Evolutionary conservation across 192 early-diverging fungal species (phyloP), one percentile per base, ranked within the genome.

Genomic region (Linnemannia zychae): DNA sequence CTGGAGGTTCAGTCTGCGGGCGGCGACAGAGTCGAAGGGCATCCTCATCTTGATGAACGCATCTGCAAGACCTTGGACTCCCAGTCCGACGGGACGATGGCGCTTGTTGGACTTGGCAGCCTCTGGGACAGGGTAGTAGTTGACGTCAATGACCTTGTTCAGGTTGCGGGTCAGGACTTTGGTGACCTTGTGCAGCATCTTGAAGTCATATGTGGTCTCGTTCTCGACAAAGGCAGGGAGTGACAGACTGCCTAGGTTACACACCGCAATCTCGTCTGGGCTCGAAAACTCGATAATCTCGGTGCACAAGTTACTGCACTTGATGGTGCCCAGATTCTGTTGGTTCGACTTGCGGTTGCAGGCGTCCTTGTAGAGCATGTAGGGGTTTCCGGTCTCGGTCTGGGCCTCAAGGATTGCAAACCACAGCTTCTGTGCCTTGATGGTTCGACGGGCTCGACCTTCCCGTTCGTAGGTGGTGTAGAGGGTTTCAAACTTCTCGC

Each of bases 341-440:
- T 99, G 98, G 91, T 99, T 99, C 20, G 96, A 97, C 91, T 99
- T 99, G 89, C 96, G 91, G 89, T 99, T 99, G 92, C 98, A 99
- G 37, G 98, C 96, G 89, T 99, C 98, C 89, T 99, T 99, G 92
- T 99, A 99, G 60, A 99, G 93, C 95, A 99, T 99, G 84, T 95
- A 99, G 6, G 98, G 98, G 15, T 94, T 98, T 33, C 98, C 98
- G 2, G 98, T 99, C 90, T 99, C 98, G 38, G 95, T 96, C 88
- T 99, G 98, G 17, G 97, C 92, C 71, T 99, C 98, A 37, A 99
- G 78, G 72, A 99, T 97, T 0, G 97, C 97, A 80, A 93, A 95
- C 98, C 98, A 99, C 28, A 99, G 90, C 90, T 98, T 99, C 84
- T 99, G 97, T 40, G 98, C 98, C 83, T 97, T 96, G 82, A 99